phyloP scores from a whole-genome alignment of 176 grass and related monocot genomes.

The Stipa capillata region DNA sequence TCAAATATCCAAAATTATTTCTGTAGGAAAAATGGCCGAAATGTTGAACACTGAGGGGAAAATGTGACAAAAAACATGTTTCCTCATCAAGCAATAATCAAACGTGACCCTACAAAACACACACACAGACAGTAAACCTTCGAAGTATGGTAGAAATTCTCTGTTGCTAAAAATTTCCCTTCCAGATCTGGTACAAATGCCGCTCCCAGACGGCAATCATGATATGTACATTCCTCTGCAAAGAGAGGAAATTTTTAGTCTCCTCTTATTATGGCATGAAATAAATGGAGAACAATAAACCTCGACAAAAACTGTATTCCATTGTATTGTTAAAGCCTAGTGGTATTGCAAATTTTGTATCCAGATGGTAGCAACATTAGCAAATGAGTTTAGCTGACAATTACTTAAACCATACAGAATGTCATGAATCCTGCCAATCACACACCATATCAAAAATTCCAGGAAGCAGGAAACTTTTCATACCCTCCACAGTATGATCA shows the following conservation, averaged over 20 bases:
- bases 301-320: background rate
- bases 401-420: background rate
- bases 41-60: background rate
- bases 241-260: slow-evolving; percentile 5
- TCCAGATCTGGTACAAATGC: slow-evolving; percentile 60
- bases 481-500: background rate
- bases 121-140: slow-evolving; percentile 65
- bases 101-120: no score
- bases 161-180: slow-evolving; percentile 80
- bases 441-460: background rate
- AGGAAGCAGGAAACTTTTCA: background rate
- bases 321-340: background rate
- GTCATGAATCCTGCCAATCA: background rate
- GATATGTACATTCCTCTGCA: slow-evolving; percentile 66
- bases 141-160: slow-evolving; percentile 89
- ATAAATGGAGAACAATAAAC: background rate
- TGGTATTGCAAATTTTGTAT: background rate
- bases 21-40: background rate
- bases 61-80: background rate
- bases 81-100: no score
- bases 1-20: background rate
- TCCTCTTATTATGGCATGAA: background rate
- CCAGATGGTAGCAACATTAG: background rate
- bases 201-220: slow-evolving; percentile 54
- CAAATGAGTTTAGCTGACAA: background rate